Conservation (phyloP, 305 asterid genomes). For the Fraxinus greggii region DNA sequence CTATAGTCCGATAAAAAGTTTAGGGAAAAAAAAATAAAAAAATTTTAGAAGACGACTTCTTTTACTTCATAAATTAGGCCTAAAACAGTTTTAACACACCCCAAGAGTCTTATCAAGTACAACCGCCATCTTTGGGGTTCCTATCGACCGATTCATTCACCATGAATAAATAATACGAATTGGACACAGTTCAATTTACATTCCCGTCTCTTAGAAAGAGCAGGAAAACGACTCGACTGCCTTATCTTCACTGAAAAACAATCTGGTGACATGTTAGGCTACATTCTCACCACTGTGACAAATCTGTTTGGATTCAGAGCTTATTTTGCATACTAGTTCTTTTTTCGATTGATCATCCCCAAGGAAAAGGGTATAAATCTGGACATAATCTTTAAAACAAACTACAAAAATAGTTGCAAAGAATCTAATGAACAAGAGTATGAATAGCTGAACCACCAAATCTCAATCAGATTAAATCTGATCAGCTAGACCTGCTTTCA, state of each 20-base stretch:
- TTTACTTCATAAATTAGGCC: neutral
- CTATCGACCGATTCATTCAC: neutral
- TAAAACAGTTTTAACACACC: neutral
- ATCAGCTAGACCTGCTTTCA: neutral
- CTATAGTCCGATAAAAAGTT: too few species aligned
- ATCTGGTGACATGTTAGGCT: neutral
- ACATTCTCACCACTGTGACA: neutral
- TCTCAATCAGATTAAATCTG: neutral
- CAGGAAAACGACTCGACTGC: neutral
- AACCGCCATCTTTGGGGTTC: neutral
- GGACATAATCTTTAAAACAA: neutral
- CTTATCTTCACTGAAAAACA: neutral
- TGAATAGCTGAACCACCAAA: neutral
- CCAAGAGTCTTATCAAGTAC: neutral
- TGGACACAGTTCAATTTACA: neutral
- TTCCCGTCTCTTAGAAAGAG: neutral
- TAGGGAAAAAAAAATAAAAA: neutral
- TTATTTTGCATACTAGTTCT: neutral
- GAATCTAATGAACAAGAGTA: neutral
- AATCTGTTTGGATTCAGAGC: neutral
- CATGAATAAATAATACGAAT: neutral
- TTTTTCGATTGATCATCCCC: neutral
- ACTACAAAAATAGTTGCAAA: neutral
- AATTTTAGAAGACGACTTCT: neutral
- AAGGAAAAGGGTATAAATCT: neutral